Evolutionary conservation across 306 rosid genomes (phyloP), one percentile per base, ranked within the genome.

Genomic region (Vigna trinervia): DNA sequence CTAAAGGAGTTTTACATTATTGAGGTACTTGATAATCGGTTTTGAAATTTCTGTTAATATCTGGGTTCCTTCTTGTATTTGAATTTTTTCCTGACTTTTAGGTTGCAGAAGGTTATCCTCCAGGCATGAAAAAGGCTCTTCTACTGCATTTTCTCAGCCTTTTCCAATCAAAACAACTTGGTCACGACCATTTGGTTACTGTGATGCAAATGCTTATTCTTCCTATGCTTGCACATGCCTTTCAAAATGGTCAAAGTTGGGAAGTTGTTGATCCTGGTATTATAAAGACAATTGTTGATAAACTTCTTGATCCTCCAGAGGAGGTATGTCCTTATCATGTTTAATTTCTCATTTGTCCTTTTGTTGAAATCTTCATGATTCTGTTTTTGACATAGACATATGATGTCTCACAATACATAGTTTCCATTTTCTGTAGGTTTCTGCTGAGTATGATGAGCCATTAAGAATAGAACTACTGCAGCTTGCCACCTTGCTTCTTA

Each of bases 241-340:
- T 96, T 90, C 99, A 92, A 84, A 92, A 91, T 88, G 90, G 75
- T 71, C 96, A 92, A 85, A 96, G 97, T 81, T 96, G 99, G 99
- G 99, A 96, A 82, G 99, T 96, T 64, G 98, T 96, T 86, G 99
- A 96, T 84, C 87, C 86, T 76, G 22, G 80, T 76, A 91, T 96
- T 36, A 89, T 96, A 59, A 89, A 96, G 84, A 92, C 98, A 73
- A 91, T 96, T 62, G 98, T 96, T 22, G 99, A 96, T 83, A 96
- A 93, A 86, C 99, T 96, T 92, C 98, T 96, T 30, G 99, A 96
- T 88, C 99, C 99, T 81, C 99, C 97, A 12, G 99, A 96, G 83
- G 99, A 92, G 97, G 99, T 96, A 74, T 77, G 50, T 73, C 71
- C 39, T 73, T 71, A 45, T 47, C 38, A 8, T 46, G 43, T 53